These are phyloP conservation scores for Ophiostoma sp. DNA, from an alignment of 2,329 filamentous ascomycete species.

Conservation along the genomic window DNA sequence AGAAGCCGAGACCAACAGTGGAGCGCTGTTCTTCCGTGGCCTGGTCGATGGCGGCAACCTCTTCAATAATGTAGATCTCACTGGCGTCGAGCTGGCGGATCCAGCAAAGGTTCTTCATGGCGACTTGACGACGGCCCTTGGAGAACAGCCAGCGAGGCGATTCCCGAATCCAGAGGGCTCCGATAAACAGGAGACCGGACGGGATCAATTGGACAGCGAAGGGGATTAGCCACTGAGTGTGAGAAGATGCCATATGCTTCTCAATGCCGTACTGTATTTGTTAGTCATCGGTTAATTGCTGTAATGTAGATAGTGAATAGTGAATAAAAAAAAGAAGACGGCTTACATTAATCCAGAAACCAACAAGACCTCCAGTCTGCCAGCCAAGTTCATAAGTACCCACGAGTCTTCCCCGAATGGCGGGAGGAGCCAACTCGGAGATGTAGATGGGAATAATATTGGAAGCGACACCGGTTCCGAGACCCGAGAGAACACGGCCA, in stretches of 20 bases:
- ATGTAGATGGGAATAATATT: conserved; percentile 66
- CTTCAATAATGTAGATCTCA: conserved; percentile 70
- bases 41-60: conserved; percentile 66
- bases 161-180: conserved; percentile 50
- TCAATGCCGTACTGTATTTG: conserved; percentile 55
- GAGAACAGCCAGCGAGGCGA: conserved; percentile 36
- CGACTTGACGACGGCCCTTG: conserved; percentile 28
- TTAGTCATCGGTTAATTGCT: too few species aligned
- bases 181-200: conserved; percentile 60
- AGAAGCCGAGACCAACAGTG: conserved; percentile 70
- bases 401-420: conserved; percentile 63
- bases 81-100: conserved; percentile 58
- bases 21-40: conserved; percentile 54
- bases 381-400: conserved; percentile 68
- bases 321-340: too few species aligned
- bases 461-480: conserved; percentile 63
- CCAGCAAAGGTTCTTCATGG: conserved; percentile 49
- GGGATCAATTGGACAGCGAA: conserved; percentile 69
- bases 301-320: too few species aligned
- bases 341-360: conserved; percentile 60
- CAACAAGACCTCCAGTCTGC: conserved; percentile 63
- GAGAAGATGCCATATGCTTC: conserved; percentile 47
- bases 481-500: conserved; percentile 61
- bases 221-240: conserved; percentile 63
- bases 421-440: conserved; percentile 60